A percentile compares a stretch with the other conserved stretches of the same genome.
Evolutionary conservation across 768 basidiomycete species (phyloP).

Genomic region (Tricholoma terreum): DNA sequence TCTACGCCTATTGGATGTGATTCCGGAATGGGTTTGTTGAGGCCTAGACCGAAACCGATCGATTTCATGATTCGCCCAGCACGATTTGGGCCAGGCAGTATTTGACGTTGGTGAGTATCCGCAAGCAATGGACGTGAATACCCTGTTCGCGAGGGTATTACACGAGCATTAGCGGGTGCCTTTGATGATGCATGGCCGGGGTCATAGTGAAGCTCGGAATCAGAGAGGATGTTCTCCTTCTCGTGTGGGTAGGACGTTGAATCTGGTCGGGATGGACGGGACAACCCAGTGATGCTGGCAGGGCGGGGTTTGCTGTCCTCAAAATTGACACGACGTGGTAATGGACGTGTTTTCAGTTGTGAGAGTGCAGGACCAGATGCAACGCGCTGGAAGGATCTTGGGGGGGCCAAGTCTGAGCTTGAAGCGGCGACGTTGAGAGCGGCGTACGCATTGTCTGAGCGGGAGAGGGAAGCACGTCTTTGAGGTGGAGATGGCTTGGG

Average conservation of each 20-base stretch:
- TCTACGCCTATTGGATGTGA: slow-evolving; percentile 39
- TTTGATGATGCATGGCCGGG: slow-evolving; percentile 28
- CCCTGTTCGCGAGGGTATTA: slow-evolving; percentile 6
- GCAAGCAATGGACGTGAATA: slow-evolving; percentile 26
- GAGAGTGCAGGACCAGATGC: slow-evolving; percentile 56
- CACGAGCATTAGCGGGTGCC: slow-evolving; percentile 16
- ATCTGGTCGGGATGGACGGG: slow-evolving; percentile 19
- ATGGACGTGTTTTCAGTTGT: slow-evolving; percentile 31
- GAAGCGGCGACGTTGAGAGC: slow-evolving; percentile 27
- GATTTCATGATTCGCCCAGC: slow-evolving; percentile 50
- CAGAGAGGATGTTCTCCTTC: slow-evolving; percentile 44
- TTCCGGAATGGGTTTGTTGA: slow-evolving; percentile 10
- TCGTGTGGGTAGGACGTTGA: slow-evolving; percentile 36
- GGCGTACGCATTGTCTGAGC: slow-evolving; percentile 64
- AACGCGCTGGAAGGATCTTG: slow-evolving; percentile 52
- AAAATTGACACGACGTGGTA: slow-evolving; percentile 39
- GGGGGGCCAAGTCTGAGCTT: slow-evolving; percentile 22
- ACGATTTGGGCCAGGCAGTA: slow-evolving; percentile 42
- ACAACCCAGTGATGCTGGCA: not conserved
- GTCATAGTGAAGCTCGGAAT: slow-evolving; percentile 23
- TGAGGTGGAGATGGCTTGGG: slow-evolving; percentile 37
- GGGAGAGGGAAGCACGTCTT: slow-evolving; percentile 53
- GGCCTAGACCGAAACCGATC: slow-evolving; percentile 13
- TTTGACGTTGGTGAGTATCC: slow-evolving; percentile 35
- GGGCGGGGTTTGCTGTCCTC: slow-evolving; percentile 33